Evolutionary conservation across 495 filamentous ascomycete species (phyloP).

Genomic region (Rhizodiscina lignyota): DNA sequence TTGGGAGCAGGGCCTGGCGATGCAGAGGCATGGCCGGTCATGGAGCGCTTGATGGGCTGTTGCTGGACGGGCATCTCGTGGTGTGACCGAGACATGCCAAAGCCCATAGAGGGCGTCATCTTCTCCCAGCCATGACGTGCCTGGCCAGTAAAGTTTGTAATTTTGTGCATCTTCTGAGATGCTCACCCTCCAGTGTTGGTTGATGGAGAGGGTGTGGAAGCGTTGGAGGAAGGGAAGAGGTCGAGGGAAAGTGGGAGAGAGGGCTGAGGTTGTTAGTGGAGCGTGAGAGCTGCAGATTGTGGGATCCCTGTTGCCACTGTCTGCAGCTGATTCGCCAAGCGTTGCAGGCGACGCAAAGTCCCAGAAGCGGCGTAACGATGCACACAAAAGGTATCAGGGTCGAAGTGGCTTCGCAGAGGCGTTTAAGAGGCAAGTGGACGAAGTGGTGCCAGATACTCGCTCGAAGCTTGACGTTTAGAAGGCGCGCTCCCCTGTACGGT

Average conservation of each 20-base stretch:
- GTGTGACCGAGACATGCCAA: conserved; percentile 24
- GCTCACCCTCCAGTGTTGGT: conserved; percentile 11
- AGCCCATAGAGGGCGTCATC: conserved; percentile 53
- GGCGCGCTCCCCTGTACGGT: no score
- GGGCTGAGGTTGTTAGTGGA: neutral
- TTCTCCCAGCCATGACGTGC: conserved; percentile 87
- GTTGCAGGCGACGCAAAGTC: no score
- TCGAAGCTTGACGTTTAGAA: no score
- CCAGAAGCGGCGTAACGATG: no score
- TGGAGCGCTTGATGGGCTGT: conserved; percentile 43
- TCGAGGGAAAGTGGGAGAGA: neutral
- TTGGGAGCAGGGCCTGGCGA: conserved; percentile 24
- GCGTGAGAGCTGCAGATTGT: no score
- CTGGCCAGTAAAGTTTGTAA: conserved; percentile 64
- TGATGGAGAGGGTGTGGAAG: conserved; percentile 2
- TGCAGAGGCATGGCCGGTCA: conserved; percentile 3
- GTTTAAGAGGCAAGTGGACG: no score
- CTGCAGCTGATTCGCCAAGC: no score
- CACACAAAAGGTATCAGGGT: no score
- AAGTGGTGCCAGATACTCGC: no score
- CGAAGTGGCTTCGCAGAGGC: no score
- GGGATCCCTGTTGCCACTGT: no score
- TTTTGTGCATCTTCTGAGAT: conserved; percentile 63
- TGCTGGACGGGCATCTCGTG: conserved; percentile 54
- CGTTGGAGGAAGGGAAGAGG: neutral